Percentiles rank a stretch among this genome's conserved stretches.
Evolutionary conservation across 768 basidiomycete genomes (phyloP).

Genomic region (Clitopilus hobsonii): DNA sequence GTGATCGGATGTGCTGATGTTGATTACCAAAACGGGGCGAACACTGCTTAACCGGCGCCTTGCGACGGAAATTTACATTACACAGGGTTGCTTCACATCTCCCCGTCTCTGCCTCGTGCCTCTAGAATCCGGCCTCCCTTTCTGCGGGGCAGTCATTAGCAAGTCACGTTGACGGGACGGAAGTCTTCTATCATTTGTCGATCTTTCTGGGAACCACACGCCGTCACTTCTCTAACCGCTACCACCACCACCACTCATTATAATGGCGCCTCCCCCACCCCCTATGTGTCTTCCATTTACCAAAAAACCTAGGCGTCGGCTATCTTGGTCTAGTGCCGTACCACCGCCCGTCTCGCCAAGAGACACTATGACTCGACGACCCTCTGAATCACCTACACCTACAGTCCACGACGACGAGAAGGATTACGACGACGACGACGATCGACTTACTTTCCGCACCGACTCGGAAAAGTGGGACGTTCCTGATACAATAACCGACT

Average conservation of each 20-base stretch:
- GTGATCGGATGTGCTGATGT: neutral
- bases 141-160: too few species aligned
- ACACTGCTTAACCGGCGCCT: neutral
- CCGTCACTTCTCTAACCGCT: slow-evolving; percentile 9
- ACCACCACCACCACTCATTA: slow-evolving; percentile 44
- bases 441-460: slow-evolving; percentile 51
- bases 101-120: slow-evolving; percentile 1
- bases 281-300: slow-evolving; percentile 58
- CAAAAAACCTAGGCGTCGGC: slow-evolving; percentile 42
- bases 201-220: neutral
- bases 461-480: slow-evolving; percentile 61
- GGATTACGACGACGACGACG: slow-evolving; percentile 34
- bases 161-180: neutral
- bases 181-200: slow-evolving; percentile 1
- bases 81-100: neutral
- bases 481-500: slow-evolving; percentile 26
- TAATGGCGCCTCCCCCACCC: slow-evolving; percentile 51
- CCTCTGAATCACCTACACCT: neutral
- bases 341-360: slow-evolving; percentile 35
- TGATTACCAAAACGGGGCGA: neutral
- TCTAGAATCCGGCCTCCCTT: neutral
- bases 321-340: slow-evolving; percentile 42
- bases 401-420: slow-evolving; percentile 27
- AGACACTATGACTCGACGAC: neutral
- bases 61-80: slow-evolving; percentile 1